These are phyloP conservation scores for Artemisia annua DNA, from an alignment of 129 eudicot species.

Conservation along the genomic window DNA sequence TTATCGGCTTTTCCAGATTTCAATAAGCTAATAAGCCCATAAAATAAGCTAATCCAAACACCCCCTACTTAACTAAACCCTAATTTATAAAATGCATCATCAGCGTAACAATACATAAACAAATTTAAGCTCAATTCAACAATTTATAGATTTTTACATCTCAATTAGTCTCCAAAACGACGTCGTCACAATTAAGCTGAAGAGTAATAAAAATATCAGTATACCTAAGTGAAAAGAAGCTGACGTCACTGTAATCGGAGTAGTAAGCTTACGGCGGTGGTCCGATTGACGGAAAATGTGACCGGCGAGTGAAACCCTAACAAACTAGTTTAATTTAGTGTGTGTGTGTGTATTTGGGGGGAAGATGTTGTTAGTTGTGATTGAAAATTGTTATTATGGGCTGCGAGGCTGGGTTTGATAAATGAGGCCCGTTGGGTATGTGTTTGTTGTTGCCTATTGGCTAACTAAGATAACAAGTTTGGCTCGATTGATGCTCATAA, in stretches of 20 bases:
- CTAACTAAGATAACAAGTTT: too few species aligned
- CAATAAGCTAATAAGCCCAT: too few species aligned
- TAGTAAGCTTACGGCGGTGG: neutral
- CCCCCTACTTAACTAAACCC: too few species aligned
- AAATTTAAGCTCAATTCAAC: neutral
- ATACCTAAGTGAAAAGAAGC: neutral
- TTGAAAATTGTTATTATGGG: too few species aligned
- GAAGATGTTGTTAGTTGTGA: neutral
- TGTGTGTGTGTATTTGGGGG: neutral
- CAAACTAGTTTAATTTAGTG: neutral
- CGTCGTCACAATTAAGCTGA: slow-evolving; percentile 14
- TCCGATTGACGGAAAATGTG: neutral
- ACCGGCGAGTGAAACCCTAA: slow-evolving; percentile 21
- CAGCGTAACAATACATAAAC: neutral
- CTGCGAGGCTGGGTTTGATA: neutral
- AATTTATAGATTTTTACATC: too few species aligned
- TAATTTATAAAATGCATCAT: neutral
- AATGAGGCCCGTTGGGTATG: too few species aligned
- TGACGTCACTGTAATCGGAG: neutral
- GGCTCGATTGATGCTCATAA: too few species aligned
- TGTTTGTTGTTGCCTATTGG: too few species aligned
- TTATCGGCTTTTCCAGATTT: too few species aligned
- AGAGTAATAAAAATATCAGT: neutral
- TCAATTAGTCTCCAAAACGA: slow-evolving; percentile 2
- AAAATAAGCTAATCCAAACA: too few species aligned